A percentile compares a stretch with the other conserved stretches of the same genome.
Conservation (phyloP, 2,329 filamentous ascomycete genomes). For the Trichophyton simii region DNA sequence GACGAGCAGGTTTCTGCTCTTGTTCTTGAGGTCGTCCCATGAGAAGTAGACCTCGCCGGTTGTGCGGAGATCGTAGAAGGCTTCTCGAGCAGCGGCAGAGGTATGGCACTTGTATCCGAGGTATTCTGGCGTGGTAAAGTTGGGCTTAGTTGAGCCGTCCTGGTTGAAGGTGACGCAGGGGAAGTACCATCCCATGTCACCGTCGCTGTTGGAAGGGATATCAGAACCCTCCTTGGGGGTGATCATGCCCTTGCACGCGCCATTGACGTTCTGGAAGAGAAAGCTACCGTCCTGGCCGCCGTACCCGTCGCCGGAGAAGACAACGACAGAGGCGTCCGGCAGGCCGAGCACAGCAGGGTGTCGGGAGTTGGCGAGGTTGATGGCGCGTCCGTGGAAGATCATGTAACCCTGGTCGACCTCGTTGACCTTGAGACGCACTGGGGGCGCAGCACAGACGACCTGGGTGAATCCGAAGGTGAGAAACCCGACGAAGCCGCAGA, state of each 20-base stretch:
- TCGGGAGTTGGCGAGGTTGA: slow-evolving; percentile 62
- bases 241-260: slow-evolving; percentile 85
- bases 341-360: slow-evolving; percentile 77
- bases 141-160: slow-evolving; percentile 71
- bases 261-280: slow-evolving; percentile 96
- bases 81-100: slow-evolving; percentile 49
- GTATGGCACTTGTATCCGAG: slow-evolving; percentile 85
- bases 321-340: slow-evolving; percentile 58
- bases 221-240: slow-evolving; percentile 57
- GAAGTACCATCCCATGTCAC: slow-evolving; percentile 90
- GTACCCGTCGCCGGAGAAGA: slow-evolving; percentile 61
- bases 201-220: slow-evolving; percentile 61
- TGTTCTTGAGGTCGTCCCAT: slow-evolving; percentile 88
- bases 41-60: slow-evolving; percentile 88
- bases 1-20: slow-evolving; percentile 76
- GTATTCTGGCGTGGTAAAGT: slow-evolving; percentile 63
- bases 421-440: slow-evolving; percentile 65
- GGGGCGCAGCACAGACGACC: slow-evolving; percentile 65
- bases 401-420: slow-evolving; percentile 71
- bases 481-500: slow-evolving; percentile 84
- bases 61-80: slow-evolving; percentile 61
- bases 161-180: slow-evolving; percentile 86
- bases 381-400: slow-evolving; percentile 91
- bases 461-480: slow-evolving; percentile 93
- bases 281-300: slow-evolving; percentile 92